Evolutionary conservation across 2,329 filamentous ascomycete genomes (phyloP).

Genomic region (Pseudopyricularia cyperi): DNA sequence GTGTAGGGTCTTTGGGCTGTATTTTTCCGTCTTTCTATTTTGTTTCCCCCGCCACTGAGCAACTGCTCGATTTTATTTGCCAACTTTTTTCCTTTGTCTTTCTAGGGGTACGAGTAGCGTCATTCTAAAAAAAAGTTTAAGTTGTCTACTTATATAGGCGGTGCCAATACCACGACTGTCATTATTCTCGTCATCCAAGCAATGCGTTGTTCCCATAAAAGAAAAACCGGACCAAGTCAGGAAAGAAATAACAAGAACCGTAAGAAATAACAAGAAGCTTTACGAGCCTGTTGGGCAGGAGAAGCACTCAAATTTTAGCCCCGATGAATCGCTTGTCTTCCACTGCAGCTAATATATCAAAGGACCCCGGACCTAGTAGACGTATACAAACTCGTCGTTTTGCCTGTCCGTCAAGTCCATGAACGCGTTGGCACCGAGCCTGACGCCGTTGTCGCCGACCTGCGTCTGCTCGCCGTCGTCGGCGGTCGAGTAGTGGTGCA

Average conservation of each 20-base stretch:
- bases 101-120: background rate
- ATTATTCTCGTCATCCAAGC: too few species aligned
- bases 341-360: too few species aligned
- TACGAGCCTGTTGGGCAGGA: too few species aligned
- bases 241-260: too few species aligned
- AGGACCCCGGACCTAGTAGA: constrained; percentile 26
- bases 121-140: background rate
- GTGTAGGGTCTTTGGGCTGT: background rate
- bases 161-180: too few species aligned
- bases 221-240: too few species aligned
- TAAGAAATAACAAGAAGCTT: too few species aligned
- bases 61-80: background rate
- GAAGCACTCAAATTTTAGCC: too few species aligned
- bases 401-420: constrained; percentile 50
- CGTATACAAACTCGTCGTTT: constrained; percentile 57
- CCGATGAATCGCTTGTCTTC: too few species aligned
- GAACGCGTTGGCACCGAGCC: constrained; percentile 35
- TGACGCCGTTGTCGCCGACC: constrained; percentile 6
- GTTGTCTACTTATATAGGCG: background rate
- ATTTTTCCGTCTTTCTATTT: background rate
- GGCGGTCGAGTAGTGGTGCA: constrained; percentile 29
- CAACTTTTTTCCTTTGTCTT: background rate
- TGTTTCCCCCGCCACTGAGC: background rate
- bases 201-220: too few species aligned
- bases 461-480: constrained; percentile 9